Evolutionary conservation across 2,329 filamentous ascomycete genomes (phyloP), one percentile per base, ranked within the genome.

Genomic region (Fusarium fujikuroi): DNA sequence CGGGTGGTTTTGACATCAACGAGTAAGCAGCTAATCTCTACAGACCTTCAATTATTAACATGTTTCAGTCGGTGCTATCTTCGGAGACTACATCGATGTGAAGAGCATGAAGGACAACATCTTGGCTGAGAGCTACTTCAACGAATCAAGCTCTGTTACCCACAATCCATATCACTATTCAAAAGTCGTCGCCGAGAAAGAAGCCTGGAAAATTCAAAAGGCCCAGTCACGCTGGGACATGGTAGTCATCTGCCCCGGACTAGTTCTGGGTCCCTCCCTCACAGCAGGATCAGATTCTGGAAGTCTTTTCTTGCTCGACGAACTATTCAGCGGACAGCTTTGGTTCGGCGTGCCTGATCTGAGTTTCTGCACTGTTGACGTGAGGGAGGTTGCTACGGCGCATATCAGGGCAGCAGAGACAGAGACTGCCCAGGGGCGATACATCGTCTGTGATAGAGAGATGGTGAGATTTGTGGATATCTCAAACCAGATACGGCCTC

Each of bases 161-260:
- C 54, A 58, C 30, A 58, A 58, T n/a, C 54, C 54, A 47, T 58
- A 58, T 32, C 54, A 58, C 54, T 58, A 58, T 36, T 58, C 54
- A 16, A 58, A 58, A 36, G 40, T 58, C 10, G 18, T 58, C 32
- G 54, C 54, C n/a, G 54, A 58, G 30, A 58, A 58, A 21, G 54
- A 58, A 36, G 54, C 54, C 2, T 58, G 54, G 54, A 36, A 47
- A 18, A 47, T 58, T 2, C 54, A 58, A 21, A 49, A 58, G n/a
- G 30, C 54, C 16, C 54, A 58, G 8, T 32, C 54, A 8, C 40
- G 54, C 19, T 58, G 54, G 54, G 30, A 21, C 30, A 58, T 58
- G 40, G 54, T 49, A n/a, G 54, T 28, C 19, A 58, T 58, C 10
- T 58, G 54, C 40, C 54, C 54, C 1, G 54, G 54, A 21, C 23